Percentiles rank a stretch among this genome's conserved stretches.
Evolutionary conservation across 257 asterid genomes (phyloP).

Genomic region (Dorcoceras hygrometricum): DNA sequence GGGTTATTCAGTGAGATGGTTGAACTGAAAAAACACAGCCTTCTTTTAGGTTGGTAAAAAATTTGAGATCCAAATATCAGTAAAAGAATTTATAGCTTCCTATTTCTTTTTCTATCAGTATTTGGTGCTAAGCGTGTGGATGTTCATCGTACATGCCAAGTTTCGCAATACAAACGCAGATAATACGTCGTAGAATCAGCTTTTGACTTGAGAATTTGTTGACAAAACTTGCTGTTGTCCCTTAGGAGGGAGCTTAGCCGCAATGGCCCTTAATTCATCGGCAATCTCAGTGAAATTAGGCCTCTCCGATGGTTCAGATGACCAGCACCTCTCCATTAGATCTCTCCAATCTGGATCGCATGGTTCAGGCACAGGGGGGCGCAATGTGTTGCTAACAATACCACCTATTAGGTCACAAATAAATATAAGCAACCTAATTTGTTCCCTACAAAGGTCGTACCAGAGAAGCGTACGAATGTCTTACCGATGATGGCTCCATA

Average conservation of each 20-base stretch:
- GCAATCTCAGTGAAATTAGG: slow-evolving; percentile 80
- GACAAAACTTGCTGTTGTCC: slow-evolving; percentile 47
- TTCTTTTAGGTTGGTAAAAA: no score
- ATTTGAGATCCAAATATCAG: background rate
- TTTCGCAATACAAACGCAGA: background rate
- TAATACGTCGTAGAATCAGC: slow-evolving; percentile 26
- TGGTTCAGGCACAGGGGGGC: slow-evolving; percentile 78
- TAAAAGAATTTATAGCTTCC: background rate
- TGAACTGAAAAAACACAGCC: background rate
- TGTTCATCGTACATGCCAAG: background rate
- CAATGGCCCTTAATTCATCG: slow-evolving; percentile 68
- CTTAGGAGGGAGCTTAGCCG: slow-evolving; percentile 63
- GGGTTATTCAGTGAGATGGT: background rate
- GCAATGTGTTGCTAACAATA: slow-evolving; percentile 88
- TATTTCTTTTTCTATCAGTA: background rate
- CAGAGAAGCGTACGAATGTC: slow-evolving; percentile 8
- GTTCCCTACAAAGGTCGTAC: background rate
- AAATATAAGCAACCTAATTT: background rate
- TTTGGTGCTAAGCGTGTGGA: background rate
- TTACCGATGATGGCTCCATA: slow-evolving; percentile 95
- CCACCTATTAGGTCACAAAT: slow-evolving; percentile 51
- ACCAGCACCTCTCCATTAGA: slow-evolving; percentile 96
- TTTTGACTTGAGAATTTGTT: slow-evolving; percentile 44
- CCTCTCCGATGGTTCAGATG: slow-evolving; percentile 87
- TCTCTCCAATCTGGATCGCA: slow-evolving; percentile 77